Percentiles rank a stretch among this genome's conserved stretches.
Conservation (phyloP, 1,139 yeast species). For the Taphrina pruni region DNA sequence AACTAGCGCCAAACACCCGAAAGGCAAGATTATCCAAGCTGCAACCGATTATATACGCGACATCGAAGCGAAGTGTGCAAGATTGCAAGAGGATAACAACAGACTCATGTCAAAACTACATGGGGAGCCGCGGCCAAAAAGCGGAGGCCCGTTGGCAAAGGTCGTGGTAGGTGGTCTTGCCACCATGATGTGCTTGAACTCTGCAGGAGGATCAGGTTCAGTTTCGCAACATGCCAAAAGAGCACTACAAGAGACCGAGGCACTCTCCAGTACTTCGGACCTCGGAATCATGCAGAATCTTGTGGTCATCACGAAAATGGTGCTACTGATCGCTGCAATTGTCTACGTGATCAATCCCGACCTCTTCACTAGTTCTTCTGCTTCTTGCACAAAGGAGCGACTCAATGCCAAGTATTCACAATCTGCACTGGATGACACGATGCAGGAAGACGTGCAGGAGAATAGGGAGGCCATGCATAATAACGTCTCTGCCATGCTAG, state of each 20-base stretch:
- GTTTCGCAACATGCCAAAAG: background rate
- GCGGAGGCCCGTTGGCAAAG: slow-evolving; percentile 47
- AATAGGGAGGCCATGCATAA: slow-evolving; percentile 22
- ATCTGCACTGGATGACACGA: slow-evolving; percentile 10
- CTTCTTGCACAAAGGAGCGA: background rate
- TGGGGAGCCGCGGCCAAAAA: slow-evolving; percentile 20
- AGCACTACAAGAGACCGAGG: background rate
- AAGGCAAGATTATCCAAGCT: slow-evolving; percentile 84
- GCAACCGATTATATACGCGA: slow-evolving; percentile 91
- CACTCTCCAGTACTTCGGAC: background rate
- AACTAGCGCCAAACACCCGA: slow-evolving; percentile 52
- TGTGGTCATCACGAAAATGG: slow-evolving; percentile 9
- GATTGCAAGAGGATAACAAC: slow-evolving; percentile 62
- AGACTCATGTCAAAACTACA: slow-evolving; percentile 52
- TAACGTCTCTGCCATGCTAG: slow-evolving; percentile 26
- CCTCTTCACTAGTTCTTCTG: background rate
- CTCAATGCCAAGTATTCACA: slow-evolving; percentile 13
- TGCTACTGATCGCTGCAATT: slow-evolving; percentile 9
- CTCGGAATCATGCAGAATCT: background rate
- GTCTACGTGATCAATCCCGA: slow-evolving; percentile 22
- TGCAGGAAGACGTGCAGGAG: slow-evolving; percentile 30
- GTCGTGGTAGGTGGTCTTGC: slow-evolving; percentile 54
- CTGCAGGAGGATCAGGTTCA: slow-evolving; percentile 13
- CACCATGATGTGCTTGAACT: slow-evolving; percentile 51
- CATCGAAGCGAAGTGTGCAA: slow-evolving; percentile 70